Evolutionary conservation across 2,329 filamentous ascomycete species (phyloP), one percentile per base, ranked within the genome.

Genomic region (Trichoderma simmonsii): DNA sequence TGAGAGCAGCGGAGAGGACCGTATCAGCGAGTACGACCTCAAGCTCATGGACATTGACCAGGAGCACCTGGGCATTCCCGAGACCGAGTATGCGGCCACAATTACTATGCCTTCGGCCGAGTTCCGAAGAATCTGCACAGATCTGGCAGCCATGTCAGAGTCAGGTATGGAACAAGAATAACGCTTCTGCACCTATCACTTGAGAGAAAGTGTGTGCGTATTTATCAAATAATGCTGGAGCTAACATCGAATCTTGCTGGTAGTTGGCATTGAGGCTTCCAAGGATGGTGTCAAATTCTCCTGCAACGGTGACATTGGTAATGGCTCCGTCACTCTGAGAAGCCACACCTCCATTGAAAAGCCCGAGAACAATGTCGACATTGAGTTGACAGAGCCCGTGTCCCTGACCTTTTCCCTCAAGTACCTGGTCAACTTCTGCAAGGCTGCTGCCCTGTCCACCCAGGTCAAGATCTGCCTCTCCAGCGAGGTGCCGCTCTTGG

Each of bases 41-140:
- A 99, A 99, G 89, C 91, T 99, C 82, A 99, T 99, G 96, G 96
- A 99, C 82, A 99, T 99, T 83, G 96, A 99, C 85, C 97, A 99
- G 86, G 96, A 99, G 88, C 96, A 99, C 83, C 86, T 99, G 84
- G 96, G 96, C 74, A 99, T 99, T 78, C 96, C 96, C 18, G 95
- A 99, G 79, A 99, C 97, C n/a, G 96, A 99, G 80, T 99, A 99
- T 81, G 92, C 94, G 51, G 93, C 96, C 62, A 96, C 93, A 21
- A 93, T 99, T 75, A 86, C 89, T 70, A 94, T 99, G 93, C 95
- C 96, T 15, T 90, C 93, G 39, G 82, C 86, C 62, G 96, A 99
- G 84, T 98, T 99, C 85, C 92, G 93, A 84, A 92, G 95, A 78
- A 99, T 99, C 83, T 97, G 94, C 85, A 91, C 93, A 75, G 97